Conservation (phyloP, 2,329 filamentous ascomycete genomes). For the Claviceps sp. region DNA sequence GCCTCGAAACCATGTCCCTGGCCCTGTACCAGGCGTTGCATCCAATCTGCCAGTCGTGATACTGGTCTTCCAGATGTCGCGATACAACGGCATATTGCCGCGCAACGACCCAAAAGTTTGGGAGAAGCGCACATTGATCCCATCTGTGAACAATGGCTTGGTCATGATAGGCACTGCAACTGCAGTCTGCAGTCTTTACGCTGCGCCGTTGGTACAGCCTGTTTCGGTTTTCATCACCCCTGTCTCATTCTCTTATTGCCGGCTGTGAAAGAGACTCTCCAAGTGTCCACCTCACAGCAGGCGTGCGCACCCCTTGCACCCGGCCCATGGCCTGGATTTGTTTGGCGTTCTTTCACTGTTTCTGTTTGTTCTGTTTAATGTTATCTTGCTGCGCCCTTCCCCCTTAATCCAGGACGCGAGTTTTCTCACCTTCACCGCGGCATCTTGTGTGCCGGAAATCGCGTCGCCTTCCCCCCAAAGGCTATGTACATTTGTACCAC, state of each 20-base stretch:
- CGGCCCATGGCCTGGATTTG: constrained; percentile 7
- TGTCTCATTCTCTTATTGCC: neutral
- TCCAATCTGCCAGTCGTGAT: neutral
- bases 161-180: neutral
- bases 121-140: neutral
- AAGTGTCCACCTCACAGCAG: constrained; percentile 3
- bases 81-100: neutral
- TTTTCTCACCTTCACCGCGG: neutral
- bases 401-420: neutral
- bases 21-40: neutral
- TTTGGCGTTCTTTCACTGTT: neutral
- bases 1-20: neutral
- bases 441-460: neutral
- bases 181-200: neutral
- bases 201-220: neutral
- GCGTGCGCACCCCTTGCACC: constrained; percentile 7
- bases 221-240: neutral
- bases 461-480: neutral
- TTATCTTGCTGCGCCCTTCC: neutral
- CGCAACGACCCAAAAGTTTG: neutral
- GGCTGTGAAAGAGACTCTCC: constrained; percentile 1
- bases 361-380: neutral
- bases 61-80: neutral
- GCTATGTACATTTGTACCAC: neutral
- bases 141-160: neutral